Evolutionary conservation across 306 rosid genomes (phyloP).

Genomic region (Malus fusca): DNA sequence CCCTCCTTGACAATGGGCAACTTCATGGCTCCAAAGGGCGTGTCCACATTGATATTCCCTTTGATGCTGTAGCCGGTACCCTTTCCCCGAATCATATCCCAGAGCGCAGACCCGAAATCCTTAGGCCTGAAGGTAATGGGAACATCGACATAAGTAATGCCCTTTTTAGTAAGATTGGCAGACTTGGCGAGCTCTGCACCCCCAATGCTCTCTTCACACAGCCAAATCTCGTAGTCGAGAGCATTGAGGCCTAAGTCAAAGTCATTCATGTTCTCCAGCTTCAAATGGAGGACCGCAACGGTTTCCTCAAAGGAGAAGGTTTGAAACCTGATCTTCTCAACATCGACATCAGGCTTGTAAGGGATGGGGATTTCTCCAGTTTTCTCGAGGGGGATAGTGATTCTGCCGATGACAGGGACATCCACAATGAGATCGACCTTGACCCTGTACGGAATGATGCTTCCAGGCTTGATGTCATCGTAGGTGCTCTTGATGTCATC

Average conservation of each 20-base stretch:
- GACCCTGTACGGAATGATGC: slow-evolving; percentile 68
- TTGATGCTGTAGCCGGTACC: slow-evolving; percentile 80
- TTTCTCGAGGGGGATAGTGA: slow-evolving; percentile 83
- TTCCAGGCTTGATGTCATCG: slow-evolving; percentile 67
- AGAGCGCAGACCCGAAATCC: slow-evolving; percentile 87
- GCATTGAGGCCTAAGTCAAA: slow-evolving; percentile 73
- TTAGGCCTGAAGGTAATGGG: slow-evolving; percentile 90
- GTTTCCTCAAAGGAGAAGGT: slow-evolving; percentile 86
- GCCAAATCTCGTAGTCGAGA: slow-evolving; percentile 83
- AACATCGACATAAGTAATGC: slow-evolving; percentile 45
- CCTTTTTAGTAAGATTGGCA: slow-evolving; percentile 55
- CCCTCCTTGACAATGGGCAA: slow-evolving; percentile 86
- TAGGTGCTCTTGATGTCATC: slow-evolving; percentile 80
- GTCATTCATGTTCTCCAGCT: slow-evolving; percentile 89
- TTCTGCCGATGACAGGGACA: slow-evolving; percentile 78
- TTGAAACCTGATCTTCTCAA: slow-evolving; percentile 71
- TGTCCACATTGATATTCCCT: slow-evolving; percentile 74
- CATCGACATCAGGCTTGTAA: slow-evolving; percentile 84
- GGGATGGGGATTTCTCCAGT: slow-evolving; percentile 94
- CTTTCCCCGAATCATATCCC: slow-evolving; percentile 97
- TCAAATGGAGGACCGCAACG: slow-evolving; percentile 73
- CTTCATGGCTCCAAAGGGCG: slow-evolving; percentile 91
- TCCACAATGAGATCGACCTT: slow-evolving; percentile 82
- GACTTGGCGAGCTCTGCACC: slow-evolving; percentile 59
- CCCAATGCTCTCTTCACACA: slow-evolving; percentile 70